These are phyloP conservation scores for Dictyostelium firmibasis DNA, from an alignment of 78 protist species.

Conservation along the genomic window DNA sequence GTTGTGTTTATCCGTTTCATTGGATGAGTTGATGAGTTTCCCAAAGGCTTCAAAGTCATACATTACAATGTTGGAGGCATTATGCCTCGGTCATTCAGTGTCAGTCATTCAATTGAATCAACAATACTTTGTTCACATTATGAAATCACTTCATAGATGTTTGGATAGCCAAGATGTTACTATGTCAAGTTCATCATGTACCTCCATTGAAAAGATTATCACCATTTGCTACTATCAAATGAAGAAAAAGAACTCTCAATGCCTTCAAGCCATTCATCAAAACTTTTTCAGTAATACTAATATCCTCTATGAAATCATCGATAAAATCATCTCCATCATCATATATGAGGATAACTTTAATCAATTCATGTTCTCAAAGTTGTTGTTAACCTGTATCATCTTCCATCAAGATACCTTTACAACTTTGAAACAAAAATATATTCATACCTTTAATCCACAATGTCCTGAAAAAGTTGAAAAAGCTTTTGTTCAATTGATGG, in stretches of 20 bases:
- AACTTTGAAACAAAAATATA: slow-evolving; percentile 11
- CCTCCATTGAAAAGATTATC: slow-evolving; percentile 35
- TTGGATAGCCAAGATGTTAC: slow-evolving; percentile 31
- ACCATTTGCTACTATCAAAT: not conserved
- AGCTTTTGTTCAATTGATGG: slow-evolving; percentile 22
- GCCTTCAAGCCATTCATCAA: not conserved
- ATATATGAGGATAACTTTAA: slow-evolving; percentile 42
- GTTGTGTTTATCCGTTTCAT: slow-evolving; percentile 1
- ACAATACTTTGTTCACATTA: slow-evolving; percentile 12
- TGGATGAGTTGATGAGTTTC: slow-evolving; percentile 49
- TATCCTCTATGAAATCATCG: slow-evolving; percentile 16
- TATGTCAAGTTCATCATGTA: slow-evolving; percentile 7
- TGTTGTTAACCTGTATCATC: slow-evolving; percentile 38
- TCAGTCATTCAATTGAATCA: slow-evolving; percentile 15
- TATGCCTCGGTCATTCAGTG: not conserved
- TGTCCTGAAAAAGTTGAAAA: slow-evolving; percentile 29
- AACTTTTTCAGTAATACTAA: slow-evolving; percentile 18
- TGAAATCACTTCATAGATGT: slow-evolving; percentile 15
- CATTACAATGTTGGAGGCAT: slow-evolving; percentile 4
- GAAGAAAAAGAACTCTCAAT: slow-evolving; percentile 21
- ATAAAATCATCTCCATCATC: slow-evolving; percentile 15
- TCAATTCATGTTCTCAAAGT: slow-evolving; percentile 30
- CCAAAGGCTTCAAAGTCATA: slow-evolving; percentile 48
- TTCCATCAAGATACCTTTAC: slow-evolving; percentile 42
- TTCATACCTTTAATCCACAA: slow-evolving; percentile 6